Base-by-base conservation (phyloP, 805 yeast species). In the Saccharomycopsis sp. region DNA sequence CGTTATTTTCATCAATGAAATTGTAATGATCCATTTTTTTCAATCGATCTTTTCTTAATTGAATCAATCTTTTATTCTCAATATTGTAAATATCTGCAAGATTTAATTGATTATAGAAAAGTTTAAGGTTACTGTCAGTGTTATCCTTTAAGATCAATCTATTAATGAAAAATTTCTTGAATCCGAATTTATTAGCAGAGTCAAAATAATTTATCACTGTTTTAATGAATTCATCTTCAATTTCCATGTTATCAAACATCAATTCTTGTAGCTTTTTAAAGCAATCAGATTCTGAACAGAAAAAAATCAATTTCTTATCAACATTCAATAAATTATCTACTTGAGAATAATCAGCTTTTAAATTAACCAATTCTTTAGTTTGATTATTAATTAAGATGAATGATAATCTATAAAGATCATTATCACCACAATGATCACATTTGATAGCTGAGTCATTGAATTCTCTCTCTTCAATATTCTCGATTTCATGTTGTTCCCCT, bases 161-260 rank as follows among this genome's bases (percentile, higher is more conserved):
- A 26, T 41, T 48, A 31, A 48, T 8, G 21, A 44, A 48, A 28
- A 31, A 40, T 21, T 48, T 48, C 24, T 44, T 44, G 36, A 48
- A 22, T 4, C 48, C 51, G 37, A 44, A 44, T 19, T 38, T 40
- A 17, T 44, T 48, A 13, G 32, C 28, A 9, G 13, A 13, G 28
- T 48, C 51, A 21, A 19, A 38, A 20, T 20, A 3, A 26, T 47
- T 47, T 32, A 47, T 5, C 4, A 47, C 26, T 11, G 50, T 47
- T 31, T 39, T 47, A 32, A 42, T 38, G 33, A 41, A 48, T n/a
- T 48, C 52, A 14, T 45, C 43, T 21, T 50, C 53, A 19, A 50
- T 31, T n/a, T 50, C 53, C 22, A 46, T 16, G 2, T 41, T 44
- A 29, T 41, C 46, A 48, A 50, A 50, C 28, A 43, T 16, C 1